Base-by-base conservation (phyloP, 192 early-diverging fungal species). In the Entomortierella lignicola region DNA sequence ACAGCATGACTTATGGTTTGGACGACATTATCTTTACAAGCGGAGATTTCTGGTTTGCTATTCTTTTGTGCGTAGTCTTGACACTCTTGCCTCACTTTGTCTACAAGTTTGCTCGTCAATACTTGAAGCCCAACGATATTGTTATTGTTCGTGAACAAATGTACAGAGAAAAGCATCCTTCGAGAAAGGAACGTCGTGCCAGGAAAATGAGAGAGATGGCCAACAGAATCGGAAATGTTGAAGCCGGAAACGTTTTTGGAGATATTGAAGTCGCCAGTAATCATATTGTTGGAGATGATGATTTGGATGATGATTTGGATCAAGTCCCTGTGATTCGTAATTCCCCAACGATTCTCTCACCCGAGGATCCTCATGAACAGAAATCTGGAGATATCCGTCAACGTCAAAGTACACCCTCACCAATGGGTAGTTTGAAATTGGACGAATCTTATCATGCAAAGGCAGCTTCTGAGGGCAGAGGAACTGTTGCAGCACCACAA, bases 101-200 rank as follows among this genome's bases (percentile, higher is more conserved):
- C 30, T 81, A 85, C 50, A 90, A 92, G 81, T 92, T 90, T 72
- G 75, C 85, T 43, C 82, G 87, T 18, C 92, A 93, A 31, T 86
- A 89, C 37, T 88, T 92, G 70, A 82, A 83, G 34, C 96, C 96
- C 1, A 93, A 86, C 47, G 94, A 98, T 79, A 89, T 90, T 8
- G 91, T 96, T 30, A 88, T 98, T 42, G 88, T 98, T 54, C 94
- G 94, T 50, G 96, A 96, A 84, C 85, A 90, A 63, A 83, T 90
- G 15, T 79, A 79, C 56, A 56, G 52, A 21, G 75, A 79, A 51
- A 79, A 79, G 58, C 75, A 79, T 20, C 75, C 75, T 4, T 79
- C 75, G 27, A 79, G 55, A 55, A 79, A 79, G 57, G 75, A 79
- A 51, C 75, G 75, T 61, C 66, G 75, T 26, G 75, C 75, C 30